Evolutionary conservation across 2,329 filamentous ascomycete species (phyloP).

Genomic region (Hymenoscyphus linearis): DNA sequence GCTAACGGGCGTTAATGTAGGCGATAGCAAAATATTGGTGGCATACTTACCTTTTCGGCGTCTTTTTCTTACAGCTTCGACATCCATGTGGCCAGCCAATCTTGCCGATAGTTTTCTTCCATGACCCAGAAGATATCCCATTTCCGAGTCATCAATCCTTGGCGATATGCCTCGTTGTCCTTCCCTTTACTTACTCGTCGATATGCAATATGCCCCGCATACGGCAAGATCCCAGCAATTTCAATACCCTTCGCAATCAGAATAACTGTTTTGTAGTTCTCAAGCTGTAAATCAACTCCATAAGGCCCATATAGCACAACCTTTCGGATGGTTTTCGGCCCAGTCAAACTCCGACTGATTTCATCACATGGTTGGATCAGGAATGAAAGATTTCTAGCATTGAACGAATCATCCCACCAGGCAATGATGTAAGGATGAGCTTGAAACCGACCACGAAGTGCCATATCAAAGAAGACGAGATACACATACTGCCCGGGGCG

Average conservation of each 20-base stretch:
- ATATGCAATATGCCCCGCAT: constrained; percentile 2
- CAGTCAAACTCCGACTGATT: constrained; percentile 2
- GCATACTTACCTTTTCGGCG: too few species aligned
- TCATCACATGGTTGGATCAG: constrained; percentile 6
- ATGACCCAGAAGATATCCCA: too few species aligned
- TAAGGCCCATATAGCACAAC: constrained; percentile 16
- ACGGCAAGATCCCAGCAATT: constrained; percentile 18
- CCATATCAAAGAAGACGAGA: background rate
- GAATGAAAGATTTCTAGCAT: constrained; percentile 7
- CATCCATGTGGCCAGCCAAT: too few species aligned
- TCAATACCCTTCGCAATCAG: constrained; percentile 19
- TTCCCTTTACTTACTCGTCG: background rate
- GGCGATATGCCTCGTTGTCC: too few species aligned
- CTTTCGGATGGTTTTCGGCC: background rate
- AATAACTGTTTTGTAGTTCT: constrained; percentile 18
- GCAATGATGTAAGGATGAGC: constrained; percentile 10
- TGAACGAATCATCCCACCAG: constrained; percentile 12
- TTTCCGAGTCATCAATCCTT: too few species aligned
- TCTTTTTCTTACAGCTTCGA: too few species aligned
- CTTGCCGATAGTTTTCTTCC: too few species aligned
- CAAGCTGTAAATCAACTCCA: constrained; percentile 11
- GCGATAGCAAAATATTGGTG: too few species aligned
- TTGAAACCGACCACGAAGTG: background rate
- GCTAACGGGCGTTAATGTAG: too few species aligned
- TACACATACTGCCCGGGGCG: background rate